Evolutionary conservation across 257 asterid genomes (phyloP).

Genomic region (Datura wrightii): DNA sequence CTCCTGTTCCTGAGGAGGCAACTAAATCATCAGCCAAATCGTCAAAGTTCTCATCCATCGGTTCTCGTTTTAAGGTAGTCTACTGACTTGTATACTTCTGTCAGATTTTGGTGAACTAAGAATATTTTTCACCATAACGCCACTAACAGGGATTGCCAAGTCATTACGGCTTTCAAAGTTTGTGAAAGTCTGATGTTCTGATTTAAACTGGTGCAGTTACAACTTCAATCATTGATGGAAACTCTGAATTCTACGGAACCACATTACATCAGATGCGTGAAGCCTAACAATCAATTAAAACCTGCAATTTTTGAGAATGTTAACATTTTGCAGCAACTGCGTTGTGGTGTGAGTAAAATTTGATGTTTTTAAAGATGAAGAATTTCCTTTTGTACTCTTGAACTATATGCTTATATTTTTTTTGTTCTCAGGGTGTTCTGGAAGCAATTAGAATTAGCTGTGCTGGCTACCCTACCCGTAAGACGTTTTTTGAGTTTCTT

Average conservation of each 20-base stretch:
- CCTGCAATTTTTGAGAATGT: conserved; percentile 92
- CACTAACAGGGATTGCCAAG: background rate
- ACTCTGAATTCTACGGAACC: conserved; percentile 96
- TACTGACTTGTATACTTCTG: conserved; percentile 24
- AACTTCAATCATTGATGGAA: conserved; percentile 95
- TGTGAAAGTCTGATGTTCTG: conserved; percentile 41
- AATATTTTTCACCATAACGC: background rate
- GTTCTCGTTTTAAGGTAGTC: conserved; percentile 90
- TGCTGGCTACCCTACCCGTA: conserved; percentile 98
- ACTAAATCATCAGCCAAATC: conserved; percentile 76
- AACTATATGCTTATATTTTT: background rate
- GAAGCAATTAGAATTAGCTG: conserved; percentile 96
- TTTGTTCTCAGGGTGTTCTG: conserved; percentile 33
- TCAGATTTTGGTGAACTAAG: conserved; percentile 19
- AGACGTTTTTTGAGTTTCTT: conserved; percentile 86
- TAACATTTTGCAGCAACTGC: conserved; percentile 92
- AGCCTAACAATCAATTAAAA: conserved; percentile 92
- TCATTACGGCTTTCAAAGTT: background rate
- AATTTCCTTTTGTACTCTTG: conserved; percentile 15
- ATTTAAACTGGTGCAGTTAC: conserved; percentile 63
- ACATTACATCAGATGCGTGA: conserved; percentile 97
- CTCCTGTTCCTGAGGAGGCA: conserved; percentile 81
- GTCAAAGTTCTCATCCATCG: conserved; percentile 95
- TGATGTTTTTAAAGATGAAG: conserved; percentile 23
- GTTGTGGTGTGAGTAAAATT: conserved; percentile 92